A percentile compares a stretch with the other conserved stretches of the same genome.
Conservation (phyloP, 31 red algal genomes). For the Endocladia muricata region DNA sequence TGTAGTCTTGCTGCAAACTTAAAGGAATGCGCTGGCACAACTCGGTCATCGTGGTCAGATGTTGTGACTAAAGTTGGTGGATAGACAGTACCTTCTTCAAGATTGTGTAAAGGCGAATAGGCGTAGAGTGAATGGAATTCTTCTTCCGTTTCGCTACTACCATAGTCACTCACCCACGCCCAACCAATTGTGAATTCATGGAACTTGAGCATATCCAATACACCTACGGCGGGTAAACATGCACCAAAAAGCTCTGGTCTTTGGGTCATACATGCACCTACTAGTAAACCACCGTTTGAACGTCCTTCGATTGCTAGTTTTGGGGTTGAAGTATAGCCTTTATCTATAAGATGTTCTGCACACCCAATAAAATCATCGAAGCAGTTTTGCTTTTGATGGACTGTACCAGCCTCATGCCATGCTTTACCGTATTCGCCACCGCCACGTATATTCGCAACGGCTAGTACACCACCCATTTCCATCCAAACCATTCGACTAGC, state of each 20-base stretch:
- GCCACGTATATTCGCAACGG: conserved; percentile 51
- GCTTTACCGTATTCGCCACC: conserved; percentile 8
- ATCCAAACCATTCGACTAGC: conserved; percentile 15
- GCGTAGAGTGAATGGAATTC: not conserved
- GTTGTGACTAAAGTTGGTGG: conserved; percentile 6
- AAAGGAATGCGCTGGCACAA: conserved; percentile 6
- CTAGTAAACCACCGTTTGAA: conserved; percentile 8
- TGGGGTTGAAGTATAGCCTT: not conserved
- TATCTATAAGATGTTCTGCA: not conserved
- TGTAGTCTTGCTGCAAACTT: conserved; percentile 12
- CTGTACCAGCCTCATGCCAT: conserved; percentile 5
- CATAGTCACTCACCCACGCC: conserved; percentile 16
- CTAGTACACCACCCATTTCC: conserved; percentile 19
- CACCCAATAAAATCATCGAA: conserved; percentile 5
- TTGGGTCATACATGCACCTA: conserved; percentile 5
- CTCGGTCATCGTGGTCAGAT: conserved; percentile 18
- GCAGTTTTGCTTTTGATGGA: not conserved
- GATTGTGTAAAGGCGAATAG: conserved; percentile 14
- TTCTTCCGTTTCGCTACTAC: not conserved
- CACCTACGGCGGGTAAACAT: not conserved
- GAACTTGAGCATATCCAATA: conserved; percentile 6
- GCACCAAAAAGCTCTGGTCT: not conserved
- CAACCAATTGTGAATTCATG: conserved; percentile 9
- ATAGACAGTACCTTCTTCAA: not conserved
- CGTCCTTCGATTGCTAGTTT: conserved; percentile 1